Base-by-base conservation (phyloP, 257 asterid genomes). In the Rhazya stricta region DNA sequence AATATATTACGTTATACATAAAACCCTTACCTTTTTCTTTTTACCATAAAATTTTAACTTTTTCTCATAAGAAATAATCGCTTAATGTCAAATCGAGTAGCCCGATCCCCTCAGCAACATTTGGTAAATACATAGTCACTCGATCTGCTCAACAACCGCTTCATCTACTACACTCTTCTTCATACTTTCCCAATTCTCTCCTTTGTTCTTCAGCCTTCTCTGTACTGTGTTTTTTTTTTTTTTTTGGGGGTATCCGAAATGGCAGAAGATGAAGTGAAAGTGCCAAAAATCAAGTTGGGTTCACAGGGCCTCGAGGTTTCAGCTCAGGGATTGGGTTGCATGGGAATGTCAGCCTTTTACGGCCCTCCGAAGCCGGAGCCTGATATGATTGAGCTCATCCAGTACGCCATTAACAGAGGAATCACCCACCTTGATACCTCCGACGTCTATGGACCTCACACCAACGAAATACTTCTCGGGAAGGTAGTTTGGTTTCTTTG, bases 381-480 rank as follows among this genome's bases (percentile, higher is more conserved):
- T 67, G 89, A 85, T 0, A 85, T 85, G 89, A 81, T 85, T 68
- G 18, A 83, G 3, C 79, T 85, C 34, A 85, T 85, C 41, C 89
- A 79, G 78, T 78, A 85, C 36, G 84, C 89, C 18, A 53, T 83
- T 36, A 53, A 69, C 70, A 63, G 79, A 63, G 89, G 89, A 15
- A 63, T 83, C 68, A 85, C 87, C 5, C 32, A 57, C 43, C 84
- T 83, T 11, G 89, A 85, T 66, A 84, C 84, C 12, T 72, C 88
- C 18, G 90, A 86, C 5, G 0, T 78, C 0, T 84, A 86, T 63
- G 90, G 90, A 0, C 85, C 90, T 5, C 61, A 75, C 66, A 84
- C 90, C 16, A 86, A 86, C 0, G 90, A 86, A 63, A 65, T 78
- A 32, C 90, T 86, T 42, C 46, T 84, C 4, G 83, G 79, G 62